phyloP scores from a whole-genome alignment of 1,139 yeast species.

The Hansenula sp. region DNA sequence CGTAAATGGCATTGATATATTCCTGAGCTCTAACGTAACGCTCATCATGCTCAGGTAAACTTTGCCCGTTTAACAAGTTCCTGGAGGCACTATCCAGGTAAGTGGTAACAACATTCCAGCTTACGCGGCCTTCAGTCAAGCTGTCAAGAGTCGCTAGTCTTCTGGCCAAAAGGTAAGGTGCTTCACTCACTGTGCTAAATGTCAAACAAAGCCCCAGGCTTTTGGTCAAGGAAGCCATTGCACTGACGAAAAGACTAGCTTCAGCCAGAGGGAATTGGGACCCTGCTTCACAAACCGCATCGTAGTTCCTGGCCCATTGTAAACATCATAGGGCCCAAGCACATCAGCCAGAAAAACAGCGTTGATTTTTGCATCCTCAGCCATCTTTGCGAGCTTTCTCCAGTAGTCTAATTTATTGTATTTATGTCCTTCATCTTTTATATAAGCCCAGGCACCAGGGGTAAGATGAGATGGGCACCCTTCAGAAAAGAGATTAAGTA shows the following conservation, averaged over 20 bases:
- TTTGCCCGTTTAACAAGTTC: constrained; percentile 29
- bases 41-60: constrained; percentile 31
- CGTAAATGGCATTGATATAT: constrained; percentile 32
- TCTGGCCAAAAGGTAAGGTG: constrained; percentile 33
- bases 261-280: constrained; percentile 37
- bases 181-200: constrained; percentile 33
- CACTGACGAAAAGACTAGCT: constrained; percentile 34
- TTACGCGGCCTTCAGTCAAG: constrained; percentile 32
- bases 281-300: constrained; percentile 29
- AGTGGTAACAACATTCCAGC: constrained; percentile 35
- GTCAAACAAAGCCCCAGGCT: constrained; percentile 34
- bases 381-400: constrained; percentile 35
- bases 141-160: constrained; percentile 32
- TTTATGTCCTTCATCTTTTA: constrained; percentile 1
- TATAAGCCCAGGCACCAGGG: constrained; percentile 32
- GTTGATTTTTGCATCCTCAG: constrained; percentile 40
- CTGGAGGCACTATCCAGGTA: constrained; percentile 34
- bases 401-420: constrained; percentile 35
- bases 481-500: constrained; percentile 34
- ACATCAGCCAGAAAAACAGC: constrained; percentile 42
- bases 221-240: constrained; percentile 37
- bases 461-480: constrained; percentile 33
- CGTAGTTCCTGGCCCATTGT: constrained; percentile 30
- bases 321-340: constrained; percentile 38
- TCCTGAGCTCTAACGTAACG: constrained; percentile 34